phyloP scores from a whole-genome alignment of 345 rosid species.

The Salix koriyanagi region DNA sequence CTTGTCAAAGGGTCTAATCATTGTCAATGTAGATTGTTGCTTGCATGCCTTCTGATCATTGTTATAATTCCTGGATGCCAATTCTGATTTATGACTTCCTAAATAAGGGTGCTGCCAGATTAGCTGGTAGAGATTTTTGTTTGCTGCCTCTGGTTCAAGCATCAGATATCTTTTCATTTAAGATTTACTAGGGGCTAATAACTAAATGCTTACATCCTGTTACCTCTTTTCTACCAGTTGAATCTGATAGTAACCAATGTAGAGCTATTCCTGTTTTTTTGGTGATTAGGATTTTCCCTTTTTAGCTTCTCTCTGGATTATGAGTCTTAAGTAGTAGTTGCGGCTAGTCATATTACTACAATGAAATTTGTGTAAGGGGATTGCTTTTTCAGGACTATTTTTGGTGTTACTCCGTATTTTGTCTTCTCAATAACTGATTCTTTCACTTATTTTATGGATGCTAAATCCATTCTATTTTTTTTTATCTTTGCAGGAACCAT shows the following conservation, averaged over 20 bases:
- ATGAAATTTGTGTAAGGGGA: not conserved
- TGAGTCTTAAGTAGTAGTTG: not conserved
- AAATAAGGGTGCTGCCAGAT: not conserved
- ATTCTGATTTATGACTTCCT: not conserved
- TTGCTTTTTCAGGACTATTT: not conserved
- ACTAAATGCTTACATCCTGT: not conserved
- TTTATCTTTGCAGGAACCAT: slow-evolving; percentile 56
- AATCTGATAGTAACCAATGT: not conserved
- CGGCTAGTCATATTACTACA: not conserved
- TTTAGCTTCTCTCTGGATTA: not conserved
- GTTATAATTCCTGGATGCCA: not conserved
- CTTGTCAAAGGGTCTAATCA: not conserved
- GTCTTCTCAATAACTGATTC: not conserved
- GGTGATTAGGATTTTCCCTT: not conserved
- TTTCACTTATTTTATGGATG: not conserved
- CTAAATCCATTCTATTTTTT: not conserved
- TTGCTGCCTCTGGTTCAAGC: not conserved
- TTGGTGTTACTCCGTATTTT: not conserved
- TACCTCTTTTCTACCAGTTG: not conserved
- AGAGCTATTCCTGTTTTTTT: not conserved
- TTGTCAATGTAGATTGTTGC: not conserved
- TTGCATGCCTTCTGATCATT: not conserved
- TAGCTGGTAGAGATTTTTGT: not conserved
- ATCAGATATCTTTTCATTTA: not conserved
- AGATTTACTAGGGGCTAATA: not conserved